Base-by-base conservation (phyloP, 129 eudicot genomes). In the Pittosporum tobira region DNA sequence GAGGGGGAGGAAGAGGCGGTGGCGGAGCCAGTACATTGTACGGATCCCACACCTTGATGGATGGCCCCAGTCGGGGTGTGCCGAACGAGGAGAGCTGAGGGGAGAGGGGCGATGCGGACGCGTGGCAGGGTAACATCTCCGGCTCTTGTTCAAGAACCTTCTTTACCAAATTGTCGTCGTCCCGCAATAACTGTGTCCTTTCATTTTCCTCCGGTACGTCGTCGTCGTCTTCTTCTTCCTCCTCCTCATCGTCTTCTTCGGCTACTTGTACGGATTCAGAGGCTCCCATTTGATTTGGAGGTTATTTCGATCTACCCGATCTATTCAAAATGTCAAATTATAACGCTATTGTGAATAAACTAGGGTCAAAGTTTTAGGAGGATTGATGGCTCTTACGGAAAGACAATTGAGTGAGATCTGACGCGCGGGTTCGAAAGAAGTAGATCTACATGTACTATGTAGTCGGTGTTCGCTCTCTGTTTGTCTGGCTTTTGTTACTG, bases 41-140 rank as follows among this genome's bases (percentile, higher is more conserved):
- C 18, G 98, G 98, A 73, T 91, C 98, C 98, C 98, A 91, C 13
- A 91, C 98, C 79, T 91, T 91, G 49, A 91, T 90, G 6, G 95
- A 86, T 1, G 98, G 95, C 0, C 94, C 95, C 36, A 77, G 64
- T 0, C 97, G 73, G 0, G 97, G 97, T 0, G 97, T 90, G 3
- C 97, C 97, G 44, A 82, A 73, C 11, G 98, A 69, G 48, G 95
- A 91, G 31, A 86, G 84, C 66, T 91, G 98, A 51, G 98, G 98
- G 12, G 98, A 86, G 2, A 91, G 69, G 25, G 95, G 98, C 3
- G 98, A 91, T 7, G 98, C 98, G 4, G 98, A 91, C 18, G 94
- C 86, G 71, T 91, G 95, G 71, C 95, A 91, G 12, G 98, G 98
- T 25, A 91, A 66, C 84, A 86, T 77, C 21, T 91, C 98, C 6